Conservation (phyloP, 2,329 filamentous ascomycete genomes). For the Cladorrhinum sp. region DNA sequence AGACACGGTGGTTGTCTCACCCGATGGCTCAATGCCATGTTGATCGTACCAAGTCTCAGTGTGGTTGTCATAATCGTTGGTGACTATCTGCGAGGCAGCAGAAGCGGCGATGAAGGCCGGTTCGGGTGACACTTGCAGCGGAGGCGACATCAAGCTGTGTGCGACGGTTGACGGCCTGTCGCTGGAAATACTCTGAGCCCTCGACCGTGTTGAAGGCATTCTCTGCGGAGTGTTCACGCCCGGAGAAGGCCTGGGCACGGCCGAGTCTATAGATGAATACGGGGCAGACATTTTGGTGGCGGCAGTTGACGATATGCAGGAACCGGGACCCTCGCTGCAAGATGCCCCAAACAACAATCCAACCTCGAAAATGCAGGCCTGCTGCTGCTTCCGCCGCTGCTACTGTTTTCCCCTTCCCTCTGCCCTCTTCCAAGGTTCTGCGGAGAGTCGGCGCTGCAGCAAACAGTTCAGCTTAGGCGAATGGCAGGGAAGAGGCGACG, state of each 20-base stretch:
- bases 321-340: background rate
- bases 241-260: conserved; percentile 28
- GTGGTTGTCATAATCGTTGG: conserved; percentile 78
- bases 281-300: conserved; percentile 11
- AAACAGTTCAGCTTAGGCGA: conserved; percentile 16
- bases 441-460: conserved; percentile 14
- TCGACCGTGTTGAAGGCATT: conserved; percentile 37
- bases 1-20: conserved; percentile 70
- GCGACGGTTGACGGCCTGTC: conserved; percentile 63
- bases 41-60: conserved; percentile 67
- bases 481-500: conserved; percentile 17
- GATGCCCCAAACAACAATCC: background rate
- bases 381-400: conserved; percentile 12
- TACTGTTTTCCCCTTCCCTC: background rate
- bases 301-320: background rate
- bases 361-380: conserved; percentile 15
- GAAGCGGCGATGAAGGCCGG: conserved; percentile 85
- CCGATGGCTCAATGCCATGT: conserved; percentile 61
- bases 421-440: too few species aligned
- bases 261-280: conserved; percentile 27
- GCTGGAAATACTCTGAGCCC: conserved; percentile 66
- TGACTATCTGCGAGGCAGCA: conserved; percentile 87
- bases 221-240: conserved; percentile 29
- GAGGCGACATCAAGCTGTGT: conserved; percentile 62
- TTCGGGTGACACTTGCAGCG: conserved; percentile 66